These are phyloP conservation scores for Fusarium napiforme DNA, from an alignment of 2,329 filamentous ascomycete genomes.

Conservation along the genomic window DNA sequence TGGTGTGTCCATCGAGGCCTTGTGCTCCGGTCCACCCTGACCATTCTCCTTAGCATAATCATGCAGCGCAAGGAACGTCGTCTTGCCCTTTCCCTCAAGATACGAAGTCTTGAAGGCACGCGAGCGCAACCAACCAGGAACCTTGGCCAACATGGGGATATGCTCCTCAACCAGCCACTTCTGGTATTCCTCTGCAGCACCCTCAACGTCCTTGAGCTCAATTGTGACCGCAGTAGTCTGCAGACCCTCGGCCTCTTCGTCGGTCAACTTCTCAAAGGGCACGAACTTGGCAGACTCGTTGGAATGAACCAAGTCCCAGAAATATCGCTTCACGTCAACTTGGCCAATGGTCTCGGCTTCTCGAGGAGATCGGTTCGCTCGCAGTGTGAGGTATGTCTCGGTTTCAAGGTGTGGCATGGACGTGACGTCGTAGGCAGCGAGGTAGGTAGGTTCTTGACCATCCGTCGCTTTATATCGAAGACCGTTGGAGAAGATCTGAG, in stretches of 20 bases:
- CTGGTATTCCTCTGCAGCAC: slow-evolving; percentile 63
- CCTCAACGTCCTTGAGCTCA: slow-evolving; percentile 60
- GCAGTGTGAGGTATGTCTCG: slow-evolving; percentile 74
- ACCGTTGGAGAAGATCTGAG: slow-evolving; percentile 78
- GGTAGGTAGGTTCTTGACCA: slow-evolving; percentile 71
- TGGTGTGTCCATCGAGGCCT: slow-evolving; percentile 70
- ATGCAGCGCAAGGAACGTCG: slow-evolving; percentile 72
- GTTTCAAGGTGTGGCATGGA: slow-evolving; percentile 77
- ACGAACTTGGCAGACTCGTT: slow-evolving; percentile 66
- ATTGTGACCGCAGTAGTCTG: slow-evolving; percentile 72
- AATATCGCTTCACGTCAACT: slow-evolving; percentile 73
- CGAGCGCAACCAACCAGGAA: slow-evolving; percentile 82
- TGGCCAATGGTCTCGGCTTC: slow-evolving; percentile 66
- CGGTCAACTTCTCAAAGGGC: slow-evolving; percentile 68
- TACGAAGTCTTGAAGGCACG: slow-evolving; percentile 75
- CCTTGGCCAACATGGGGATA: slow-evolving; percentile 74
- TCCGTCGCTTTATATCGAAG: slow-evolving; percentile 81
- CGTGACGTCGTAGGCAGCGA: slow-evolving; percentile 84
- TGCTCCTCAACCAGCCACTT: slow-evolving; percentile 84
- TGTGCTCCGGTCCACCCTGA: slow-evolving; percentile 71
- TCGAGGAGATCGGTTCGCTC: slow-evolving; percentile 65
- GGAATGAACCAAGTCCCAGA: slow-evolving; percentile 74
- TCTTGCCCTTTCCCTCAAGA: slow-evolving; percentile 64
- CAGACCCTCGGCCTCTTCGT: slow-evolving; percentile 67
- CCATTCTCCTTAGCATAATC: slow-evolving; percentile 77